phyloP scores from a whole-genome alignment of 225 moss, liverwort and hornwort genomes.

The Physcomitrium patens region DNA sequence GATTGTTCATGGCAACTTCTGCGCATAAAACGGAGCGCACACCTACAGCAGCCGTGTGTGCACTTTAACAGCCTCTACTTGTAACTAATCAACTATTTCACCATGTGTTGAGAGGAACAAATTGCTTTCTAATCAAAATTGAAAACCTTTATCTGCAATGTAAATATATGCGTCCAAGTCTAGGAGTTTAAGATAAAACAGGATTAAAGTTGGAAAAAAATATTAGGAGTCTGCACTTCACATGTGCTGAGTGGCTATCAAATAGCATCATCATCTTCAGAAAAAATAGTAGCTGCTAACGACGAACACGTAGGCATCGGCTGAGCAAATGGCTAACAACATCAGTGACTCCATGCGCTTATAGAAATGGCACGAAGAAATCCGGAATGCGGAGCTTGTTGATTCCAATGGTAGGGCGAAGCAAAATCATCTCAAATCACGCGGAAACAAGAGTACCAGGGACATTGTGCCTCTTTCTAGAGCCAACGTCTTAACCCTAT shows the following conservation, averaged over 20 bases:
- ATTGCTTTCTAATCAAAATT: too few relatives aligned
- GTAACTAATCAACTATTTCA: constrained; percentile 54
- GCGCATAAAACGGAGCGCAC: constrained; percentile 66
- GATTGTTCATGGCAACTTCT: constrained; percentile 73
- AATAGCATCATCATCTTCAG: background rate
- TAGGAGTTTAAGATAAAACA: too few relatives aligned
- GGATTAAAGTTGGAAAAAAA: background rate
- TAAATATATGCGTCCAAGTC: too few relatives aligned
- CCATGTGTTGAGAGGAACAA: background rate
- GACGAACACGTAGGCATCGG: background rate
- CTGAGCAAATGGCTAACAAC: constrained; percentile 52
- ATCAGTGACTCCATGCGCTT: constrained; percentile 56
- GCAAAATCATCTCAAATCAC: constrained; percentile 81
- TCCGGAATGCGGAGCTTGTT: constrained; percentile 96
- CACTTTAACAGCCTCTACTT: constrained; percentile 95
- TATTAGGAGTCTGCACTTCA: background rate
- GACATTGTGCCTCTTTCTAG: background rate
- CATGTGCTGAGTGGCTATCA: too few relatives aligned
- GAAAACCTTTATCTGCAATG: too few relatives aligned
- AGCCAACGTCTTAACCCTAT: constrained; percentile 5
- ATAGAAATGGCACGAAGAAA: constrained; percentile 65
- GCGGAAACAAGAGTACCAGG: constrained; percentile 39
- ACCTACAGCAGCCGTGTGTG: constrained; percentile 94
- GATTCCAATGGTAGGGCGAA: constrained; percentile 76
- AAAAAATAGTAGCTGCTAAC: background rate